Evolutionary conservation across 805 yeast genomes (phyloP).

Genomic region (Torulaspora delbrueckii): DNA sequence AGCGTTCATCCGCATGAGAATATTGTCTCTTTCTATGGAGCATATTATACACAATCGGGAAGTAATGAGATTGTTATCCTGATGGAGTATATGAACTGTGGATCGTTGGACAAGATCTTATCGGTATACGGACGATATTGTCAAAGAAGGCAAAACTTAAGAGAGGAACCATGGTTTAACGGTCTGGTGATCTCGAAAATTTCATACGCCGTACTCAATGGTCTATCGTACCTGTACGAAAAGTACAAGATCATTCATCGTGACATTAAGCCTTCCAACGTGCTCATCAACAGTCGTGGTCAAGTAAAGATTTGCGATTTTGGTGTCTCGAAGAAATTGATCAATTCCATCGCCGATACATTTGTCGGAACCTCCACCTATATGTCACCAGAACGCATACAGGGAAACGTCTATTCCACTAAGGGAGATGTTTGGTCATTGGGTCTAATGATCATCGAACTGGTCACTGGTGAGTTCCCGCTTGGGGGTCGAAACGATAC

Average conservation of each 20-base stretch:
- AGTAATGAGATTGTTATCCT: slow-evolving; percentile 74
- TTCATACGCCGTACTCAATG: slow-evolving; percentile 70
- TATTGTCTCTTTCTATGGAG: slow-evolving; percentile 89
- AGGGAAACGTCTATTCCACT: slow-evolving; percentile 89
- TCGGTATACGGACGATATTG: slow-evolving; percentile 52
- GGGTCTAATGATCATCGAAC: slow-evolving; percentile 83
- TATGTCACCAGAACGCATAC: slow-evolving; percentile 97
- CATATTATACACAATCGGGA: slow-evolving; percentile 54
- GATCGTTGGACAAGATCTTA: slow-evolving; percentile 78
- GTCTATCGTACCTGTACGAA: slow-evolving; percentile 75
- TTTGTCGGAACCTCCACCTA: slow-evolving; percentile 97
- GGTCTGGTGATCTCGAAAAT: slow-evolving; percentile 67
- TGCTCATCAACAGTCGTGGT: slow-evolving; percentile 79
- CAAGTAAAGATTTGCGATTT: slow-evolving; percentile 91
- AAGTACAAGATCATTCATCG: slow-evolving; percentile 88
- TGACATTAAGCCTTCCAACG: slow-evolving; percentile 94
- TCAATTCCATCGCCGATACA: slow-evolving; percentile 93
- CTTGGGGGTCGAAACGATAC: slow-evolving; percentile 55
- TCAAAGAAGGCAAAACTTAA: slow-evolving; percentile 11
- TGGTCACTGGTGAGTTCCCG: slow-evolving; percentile 81
- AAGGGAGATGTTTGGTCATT: slow-evolving; percentile 97
- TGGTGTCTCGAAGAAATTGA: slow-evolving; percentile 89
- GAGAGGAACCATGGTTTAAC: slow-evolving; percentile 30
- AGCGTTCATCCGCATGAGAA: slow-evolving; percentile 75
- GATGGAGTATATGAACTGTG: slow-evolving; percentile 95